phyloP scores from a whole-genome alignment of 148 eudicot genomes.

The Fallopia convolvulus region DNA sequence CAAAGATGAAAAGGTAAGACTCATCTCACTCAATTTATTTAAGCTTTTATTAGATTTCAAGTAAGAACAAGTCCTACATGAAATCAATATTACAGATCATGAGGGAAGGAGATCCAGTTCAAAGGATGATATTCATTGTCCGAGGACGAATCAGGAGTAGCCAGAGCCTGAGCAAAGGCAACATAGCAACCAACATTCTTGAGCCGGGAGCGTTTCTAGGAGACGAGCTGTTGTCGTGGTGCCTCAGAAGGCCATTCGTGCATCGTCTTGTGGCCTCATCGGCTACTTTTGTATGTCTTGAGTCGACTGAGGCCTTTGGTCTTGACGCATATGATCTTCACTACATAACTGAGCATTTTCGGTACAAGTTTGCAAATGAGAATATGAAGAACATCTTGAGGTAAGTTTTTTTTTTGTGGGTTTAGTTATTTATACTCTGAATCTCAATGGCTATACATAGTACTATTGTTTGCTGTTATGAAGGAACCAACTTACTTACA shows the following conservation, averaged over 20 bases:
- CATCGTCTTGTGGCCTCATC: conserved; percentile 30
- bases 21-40: background rate
- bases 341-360: conserved; percentile 32
- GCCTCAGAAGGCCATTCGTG: conserved; percentile 26
- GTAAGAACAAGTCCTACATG: background rate
- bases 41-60: too few relatives aligned
- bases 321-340: conserved; percentile 25
- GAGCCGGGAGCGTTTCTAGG: conserved; percentile 29
- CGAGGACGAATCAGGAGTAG: conserved; percentile 24
- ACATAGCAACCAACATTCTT: conserved; percentile 18
- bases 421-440: too few relatives aligned
- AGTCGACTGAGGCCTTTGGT: conserved; percentile 25
- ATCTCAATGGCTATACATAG: too few relatives aligned
- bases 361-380: conserved; percentile 23
- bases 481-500: too few relatives aligned
- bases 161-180: conserved; percentile 26
- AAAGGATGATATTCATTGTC: conserved; percentile 31
- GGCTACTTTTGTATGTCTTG: conserved; percentile 23
- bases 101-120: conserved; percentile 43
- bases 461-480: too few relatives aligned
- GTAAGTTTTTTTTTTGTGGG: background rate
- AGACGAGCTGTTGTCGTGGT: conserved; percentile 38
- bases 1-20: conserved; percentile 29
- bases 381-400: conserved; percentile 26
- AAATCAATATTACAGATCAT: conserved; percentile 17